phyloP scores from a whole-genome alignment of 169 alveolate species.

The Eimeria tenella region DNA sequence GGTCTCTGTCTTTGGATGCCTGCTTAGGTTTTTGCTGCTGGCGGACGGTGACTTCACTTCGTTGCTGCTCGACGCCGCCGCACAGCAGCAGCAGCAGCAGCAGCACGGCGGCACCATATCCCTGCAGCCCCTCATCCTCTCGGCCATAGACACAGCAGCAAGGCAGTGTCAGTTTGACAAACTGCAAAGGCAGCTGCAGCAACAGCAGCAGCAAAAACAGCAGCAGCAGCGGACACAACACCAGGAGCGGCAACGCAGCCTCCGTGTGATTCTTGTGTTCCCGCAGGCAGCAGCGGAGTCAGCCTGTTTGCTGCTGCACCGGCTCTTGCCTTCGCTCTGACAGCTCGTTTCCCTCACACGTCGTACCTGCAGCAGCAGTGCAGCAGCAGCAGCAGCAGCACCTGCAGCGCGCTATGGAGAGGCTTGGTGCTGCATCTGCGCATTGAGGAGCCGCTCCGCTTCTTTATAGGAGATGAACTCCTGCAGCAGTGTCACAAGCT shows the following conservation, averaged over 20 bases:
- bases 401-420: constrained; percentile 27
- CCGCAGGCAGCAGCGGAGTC: constrained; percentile 54
- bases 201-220: not conserved
- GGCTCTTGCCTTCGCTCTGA: constrained; percentile 15
- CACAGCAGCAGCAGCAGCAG: constrained; percentile 48
- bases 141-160: constrained; percentile 41
- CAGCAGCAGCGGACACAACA: not conserved
- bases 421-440: constrained; percentile 43
- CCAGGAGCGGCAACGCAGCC: not conserved
- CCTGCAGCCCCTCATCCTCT: constrained; percentile 50
- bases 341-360: constrained; percentile 30
- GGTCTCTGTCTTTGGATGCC: not conserved
- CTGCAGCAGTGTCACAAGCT: constrained; percentile 1
- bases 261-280: not conserved
- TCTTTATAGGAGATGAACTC: constrained; percentile 20
- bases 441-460: constrained; percentile 21
- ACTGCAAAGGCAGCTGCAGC: not conserved
- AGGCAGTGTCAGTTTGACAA: not conserved
- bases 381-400: not conserved
- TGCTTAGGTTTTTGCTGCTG: constrained; percentile 31
- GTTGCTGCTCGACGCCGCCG: constrained; percentile 5
- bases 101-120: constrained; percentile 14
- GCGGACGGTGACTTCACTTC: constrained; percentile 17
- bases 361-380: constrained; percentile 48
- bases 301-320: constrained; percentile 26